Conservation (phyloP, 352 stramenopile genomes). For the Phytopythium delawarense region DNA sequence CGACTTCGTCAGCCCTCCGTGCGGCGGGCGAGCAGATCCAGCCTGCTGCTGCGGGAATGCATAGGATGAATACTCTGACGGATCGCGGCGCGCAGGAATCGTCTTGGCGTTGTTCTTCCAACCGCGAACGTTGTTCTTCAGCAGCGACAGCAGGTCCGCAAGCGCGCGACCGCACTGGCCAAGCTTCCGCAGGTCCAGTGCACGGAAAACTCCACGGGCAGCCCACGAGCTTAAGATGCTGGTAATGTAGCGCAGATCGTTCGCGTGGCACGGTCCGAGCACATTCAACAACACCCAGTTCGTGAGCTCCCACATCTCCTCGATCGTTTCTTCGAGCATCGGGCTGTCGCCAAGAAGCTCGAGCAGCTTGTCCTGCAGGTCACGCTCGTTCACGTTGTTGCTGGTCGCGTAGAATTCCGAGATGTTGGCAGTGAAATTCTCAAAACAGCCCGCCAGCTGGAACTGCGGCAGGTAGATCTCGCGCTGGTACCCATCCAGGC, state of each 20-base stretch:
- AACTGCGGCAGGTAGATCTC: slow-evolving; percentile 98
- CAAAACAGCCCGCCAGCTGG: slow-evolving; percentile 95
- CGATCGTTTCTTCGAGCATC: slow-evolving; percentile 90
- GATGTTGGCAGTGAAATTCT: slow-evolving; percentile 84
- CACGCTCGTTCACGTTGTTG: slow-evolving; percentile 60
- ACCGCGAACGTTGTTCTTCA: slow-evolving; percentile 55
- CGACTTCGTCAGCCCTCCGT: slow-evolving; percentile 76
- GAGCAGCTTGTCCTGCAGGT: slow-evolving; percentile 80
- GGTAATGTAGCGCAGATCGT: slow-evolving; percentile 93
- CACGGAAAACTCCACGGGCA: slow-evolving; percentile 70
- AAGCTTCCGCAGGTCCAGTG: slow-evolving; percentile 71
- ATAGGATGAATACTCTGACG: slow-evolving; percentile 81
- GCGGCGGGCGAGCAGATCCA: slow-evolving; percentile 30
- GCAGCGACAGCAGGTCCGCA: slow-evolving; percentile 61
- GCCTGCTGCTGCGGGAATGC: slow-evolving; percentile 65
- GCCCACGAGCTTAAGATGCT: slow-evolving; percentile 79
- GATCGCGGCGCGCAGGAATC: slow-evolving; percentile 77
- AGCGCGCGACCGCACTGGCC: slow-evolving; percentile 58
- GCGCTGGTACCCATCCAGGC: slow-evolving; percentile 94
- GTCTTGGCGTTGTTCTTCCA: slow-evolving; percentile 84
- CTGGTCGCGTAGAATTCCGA: slow-evolving; percentile 67
- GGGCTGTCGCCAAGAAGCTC: slow-evolving; percentile 70
- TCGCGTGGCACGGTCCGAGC: slow-evolving; percentile 92
- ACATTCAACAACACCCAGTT: slow-evolving; percentile 94
- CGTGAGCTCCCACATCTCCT: slow-evolving; percentile 97